Percentiles rank a stretch among this genome's conserved stretches.
These are phyloP conservation scores for Fusarium gaditjirri DNA, from an alignment of 2,329 filamentous ascomycete species.

Conservation along the genomic window DNA sequence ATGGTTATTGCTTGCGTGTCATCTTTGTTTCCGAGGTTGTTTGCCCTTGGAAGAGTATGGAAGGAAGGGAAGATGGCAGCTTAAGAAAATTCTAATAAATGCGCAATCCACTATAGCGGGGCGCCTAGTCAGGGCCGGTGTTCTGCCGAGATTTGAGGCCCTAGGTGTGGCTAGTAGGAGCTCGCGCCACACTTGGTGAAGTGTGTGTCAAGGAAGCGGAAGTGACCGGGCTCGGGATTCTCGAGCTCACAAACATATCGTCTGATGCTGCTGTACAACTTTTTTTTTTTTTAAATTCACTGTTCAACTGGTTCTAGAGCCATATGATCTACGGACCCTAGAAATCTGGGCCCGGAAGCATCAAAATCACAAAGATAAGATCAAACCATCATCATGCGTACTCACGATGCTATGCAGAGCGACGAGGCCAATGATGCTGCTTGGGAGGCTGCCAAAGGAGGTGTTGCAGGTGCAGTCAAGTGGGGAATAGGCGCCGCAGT, in stretches of 20 bases:
- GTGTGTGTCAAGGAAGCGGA: constrained; percentile 36
- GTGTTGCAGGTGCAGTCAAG: constrained; percentile 73
- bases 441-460: constrained; percentile 77
- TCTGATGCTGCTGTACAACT: constrained; percentile 18
- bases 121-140: constrained; percentile 24
- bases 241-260: constrained; percentile 24
- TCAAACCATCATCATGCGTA: constrained; percentile 35
- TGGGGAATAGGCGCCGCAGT: constrained; percentile 76
- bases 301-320: background rate
- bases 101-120: constrained; percentile 41
- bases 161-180: constrained; percentile 15
- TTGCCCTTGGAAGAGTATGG: constrained; percentile 36
- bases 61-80: constrained; percentile 25
- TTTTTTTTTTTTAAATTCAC: constrained; percentile 6
- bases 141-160: constrained; percentile 17
- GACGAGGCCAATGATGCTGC: constrained; percentile 76
- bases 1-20: constrained; percentile 51
- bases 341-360: background rate
- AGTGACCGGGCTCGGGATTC: constrained; percentile 23
- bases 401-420: constrained; percentile 65
- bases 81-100: constrained; percentile 42
- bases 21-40: constrained; percentile 44
- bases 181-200: constrained; percentile 22
- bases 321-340: too few relatives aligned
- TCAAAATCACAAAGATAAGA: background rate